Evolutionary conservation across 352 stramenopile species (phyloP), one percentile per base, ranked within the genome.

Genomic region (Globisporangium sylvaticum): DNA sequence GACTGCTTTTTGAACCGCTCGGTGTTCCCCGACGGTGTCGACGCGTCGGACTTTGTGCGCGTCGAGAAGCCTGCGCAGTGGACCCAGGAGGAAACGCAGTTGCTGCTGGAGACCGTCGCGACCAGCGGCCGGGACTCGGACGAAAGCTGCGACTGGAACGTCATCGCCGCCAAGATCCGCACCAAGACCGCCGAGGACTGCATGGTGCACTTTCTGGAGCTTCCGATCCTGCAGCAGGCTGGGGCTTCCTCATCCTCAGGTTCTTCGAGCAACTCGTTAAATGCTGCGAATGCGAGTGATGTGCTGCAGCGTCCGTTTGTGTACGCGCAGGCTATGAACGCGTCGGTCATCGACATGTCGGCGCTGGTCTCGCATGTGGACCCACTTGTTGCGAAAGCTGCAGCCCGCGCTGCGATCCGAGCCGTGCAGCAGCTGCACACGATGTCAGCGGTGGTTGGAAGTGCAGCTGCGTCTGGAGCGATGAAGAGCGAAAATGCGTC

Each of bases 171-270:
- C n/a, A 87, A 86, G 50, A 77, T 95, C 8, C 73, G 75, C 48
- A 81, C 73, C 37, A 93, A 92, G 70, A 86, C 79, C 18, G 79
- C 84, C 3, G 78, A 92, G n/a, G 81, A 92, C 56, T 95, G 84
- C 58, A 68, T 95, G 64, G 62, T 91, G 56, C 84, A 89, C 39
- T 95, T 95, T 70, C 74, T 95, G 10, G 77, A 91, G 70, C 64
- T 91, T 58, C 82, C 84, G 10, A 69, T 95, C 57, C 67, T 91
- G 29, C 64, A 81, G 32, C 71, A 77, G 34, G 66, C 70, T 48
- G 18, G 39, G 1, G 27, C 27, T 29, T 20, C n/a, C 4, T 46
- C 25, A 15, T 15, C 6, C 25, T 44, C 12, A 18, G 14, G 37
- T 44, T 44, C 37, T 44, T 44, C 14, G 27, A 14, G 25, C 39